Percentiles rank a stretch among this genome's conserved stretches.
phyloP scores from a whole-genome alignment of 192 early-diverging fungal species.

The Rhizophagus clarus region DNA sequence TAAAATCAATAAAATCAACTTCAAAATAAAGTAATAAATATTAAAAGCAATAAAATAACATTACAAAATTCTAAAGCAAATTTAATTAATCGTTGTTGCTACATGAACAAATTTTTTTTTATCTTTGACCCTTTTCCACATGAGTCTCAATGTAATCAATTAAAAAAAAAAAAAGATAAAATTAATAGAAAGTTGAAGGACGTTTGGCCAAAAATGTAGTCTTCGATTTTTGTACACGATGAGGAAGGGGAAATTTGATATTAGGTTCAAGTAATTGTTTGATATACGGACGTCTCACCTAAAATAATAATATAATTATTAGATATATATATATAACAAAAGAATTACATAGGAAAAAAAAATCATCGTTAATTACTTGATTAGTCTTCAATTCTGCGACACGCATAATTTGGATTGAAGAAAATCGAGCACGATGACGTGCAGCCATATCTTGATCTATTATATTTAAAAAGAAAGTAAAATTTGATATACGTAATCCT shows the following conservation, averaged over 20 bases:
- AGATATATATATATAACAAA: not conserved
- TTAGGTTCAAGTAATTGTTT: constrained; percentile 88
- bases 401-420: constrained; percentile 98
- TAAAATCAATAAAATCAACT: too few relatives aligned
- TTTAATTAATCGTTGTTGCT: too few relatives aligned
- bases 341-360: not conserved
- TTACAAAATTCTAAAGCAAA: too few relatives aligned
- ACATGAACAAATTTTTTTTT: too few relatives aligned
- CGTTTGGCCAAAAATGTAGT: constrained; percentile 88
- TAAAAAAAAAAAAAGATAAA: not conserved
- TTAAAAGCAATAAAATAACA: too few relatives aligned
- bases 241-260: constrained; percentile 98
- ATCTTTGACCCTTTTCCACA: too few relatives aligned
- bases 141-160: too few relatives aligned
- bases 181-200: constrained; percentile 90
- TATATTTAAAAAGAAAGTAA: constrained; percentile 5
- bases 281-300: constrained; percentile 92
- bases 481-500: not conserved
- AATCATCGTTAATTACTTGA: constrained; percentile 58
- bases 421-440: constrained; percentile 97
- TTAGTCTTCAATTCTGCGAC: constrained; percentile 87
- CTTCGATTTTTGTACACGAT: constrained; percentile 90
- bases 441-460: constrained; percentile 87
- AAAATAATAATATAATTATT: not conserved
- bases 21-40: too few relatives aligned